Evolutionary conservation across 768 basidiomycete genomes (phyloP).

Genomic region (Suillus cothurnatus): DNA sequence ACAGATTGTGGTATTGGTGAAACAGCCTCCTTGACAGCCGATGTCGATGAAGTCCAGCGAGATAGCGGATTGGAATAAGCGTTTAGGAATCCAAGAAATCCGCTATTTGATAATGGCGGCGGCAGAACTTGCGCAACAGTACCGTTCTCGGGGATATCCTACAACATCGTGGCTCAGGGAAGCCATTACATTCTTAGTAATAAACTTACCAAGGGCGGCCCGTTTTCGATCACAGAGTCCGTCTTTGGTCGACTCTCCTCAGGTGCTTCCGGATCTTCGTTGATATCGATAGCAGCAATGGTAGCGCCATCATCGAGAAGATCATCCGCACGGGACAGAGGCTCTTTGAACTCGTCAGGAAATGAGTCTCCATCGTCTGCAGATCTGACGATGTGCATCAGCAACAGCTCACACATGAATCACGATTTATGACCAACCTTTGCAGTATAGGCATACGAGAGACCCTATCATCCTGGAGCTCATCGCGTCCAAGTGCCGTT

Average conservation of each 20-base stretch:
- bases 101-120: constrained; percentile 32
- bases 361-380: constrained; percentile 58
- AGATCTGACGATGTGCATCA: constrained; percentile 38
- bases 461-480: constrained; percentile 72
- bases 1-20: constrained; percentile 22
- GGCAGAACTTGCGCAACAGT: constrained; percentile 20
- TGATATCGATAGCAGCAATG: constrained; percentile 14
- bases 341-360: constrained; percentile 59
- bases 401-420: constrained; percentile 5
- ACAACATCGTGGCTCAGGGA: constrained; percentile 1
- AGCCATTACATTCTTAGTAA: neutral
- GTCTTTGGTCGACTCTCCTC: constrained; percentile 23
- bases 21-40: constrained; percentile 25
- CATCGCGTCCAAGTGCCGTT: constrained; percentile 71
- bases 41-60: constrained; percentile 45
- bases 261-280: constrained; percentile 16
- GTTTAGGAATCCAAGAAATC: constrained; percentile 63
- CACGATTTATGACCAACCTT: constrained; percentile 37
- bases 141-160: constrained; percentile 32
- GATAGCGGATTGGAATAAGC: constrained; percentile 60
- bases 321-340: constrained; percentile 62
- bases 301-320: constrained; percentile 48
- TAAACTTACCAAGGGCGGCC: constrained; percentile 23
- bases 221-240: constrained; percentile 21
- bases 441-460: constrained; percentile 67